phyloP scores from a whole-genome alignment of 768 basidiomycete genomes.

The Calocybe gangraenosa region DNA sequence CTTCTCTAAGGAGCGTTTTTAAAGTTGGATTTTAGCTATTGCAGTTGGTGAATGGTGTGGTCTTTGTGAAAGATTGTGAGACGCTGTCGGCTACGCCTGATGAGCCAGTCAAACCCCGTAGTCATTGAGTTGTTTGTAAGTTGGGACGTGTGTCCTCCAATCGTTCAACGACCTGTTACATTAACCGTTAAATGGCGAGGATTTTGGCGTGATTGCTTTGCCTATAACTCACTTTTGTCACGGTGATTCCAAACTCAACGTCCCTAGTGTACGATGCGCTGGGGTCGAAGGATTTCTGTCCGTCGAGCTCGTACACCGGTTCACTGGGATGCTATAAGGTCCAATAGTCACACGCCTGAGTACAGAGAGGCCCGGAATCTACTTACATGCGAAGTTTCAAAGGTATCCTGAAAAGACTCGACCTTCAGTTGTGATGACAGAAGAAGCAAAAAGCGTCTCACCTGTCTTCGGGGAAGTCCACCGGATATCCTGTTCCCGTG shows the following conservation, averaged over 20 bases:
- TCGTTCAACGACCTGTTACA: constrained; percentile 8
- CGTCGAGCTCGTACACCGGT: constrained; percentile 9
- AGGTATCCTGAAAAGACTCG: too few relatives aligned
- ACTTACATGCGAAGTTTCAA: constrained; percentile 5
- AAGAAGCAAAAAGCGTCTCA: constrained; percentile 1
- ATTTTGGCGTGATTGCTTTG: not conserved
- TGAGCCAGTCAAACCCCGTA: constrained; percentile 12
- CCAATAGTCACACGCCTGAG: too few relatives aligned
- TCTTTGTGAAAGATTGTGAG: too few relatives aligned
- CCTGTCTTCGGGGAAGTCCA: constrained; percentile 13
- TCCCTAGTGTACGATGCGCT: constrained; percentile 3
- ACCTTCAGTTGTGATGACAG: too few relatives aligned
- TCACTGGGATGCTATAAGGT: too few relatives aligned
- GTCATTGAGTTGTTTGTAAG: not conserved
- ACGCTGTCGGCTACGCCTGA: too few relatives aligned
- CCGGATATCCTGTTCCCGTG: constrained; percentile 21
- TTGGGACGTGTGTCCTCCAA: constrained; percentile 8
- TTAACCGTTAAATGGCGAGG: not conserved
- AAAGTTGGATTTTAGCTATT: too few relatives aligned
- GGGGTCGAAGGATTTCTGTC: constrained; percentile 2
- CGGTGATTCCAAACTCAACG: constrained; percentile 12
- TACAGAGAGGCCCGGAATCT: not conserved
- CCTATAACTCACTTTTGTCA: constrained; percentile 8
- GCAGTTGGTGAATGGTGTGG: too few relatives aligned
- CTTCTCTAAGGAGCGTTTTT: constrained; percentile 2